These are phyloP conservation scores for Diaporthe sp. DNA, from an alignment of 2,329 filamentous ascomycete species.

Conservation along the genomic window DNA sequence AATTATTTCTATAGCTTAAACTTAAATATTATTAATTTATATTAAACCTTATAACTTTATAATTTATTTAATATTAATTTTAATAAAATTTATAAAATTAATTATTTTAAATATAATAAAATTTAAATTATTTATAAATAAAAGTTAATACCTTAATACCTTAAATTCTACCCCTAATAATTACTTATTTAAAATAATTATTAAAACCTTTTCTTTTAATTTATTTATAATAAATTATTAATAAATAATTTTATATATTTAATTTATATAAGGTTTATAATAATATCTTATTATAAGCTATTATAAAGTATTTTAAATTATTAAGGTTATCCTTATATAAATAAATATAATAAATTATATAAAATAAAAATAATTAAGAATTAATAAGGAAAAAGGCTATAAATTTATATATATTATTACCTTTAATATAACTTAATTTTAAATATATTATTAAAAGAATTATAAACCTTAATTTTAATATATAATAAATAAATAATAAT, in stretches of 20 bases:
- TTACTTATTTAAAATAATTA: neutral
- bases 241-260: neutral
- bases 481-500: neutral
- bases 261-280: neutral
- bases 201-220: rapidly evolving
- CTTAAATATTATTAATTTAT: too few relatives aligned
- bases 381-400: rapidly evolving
- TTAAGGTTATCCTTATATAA: neutral
- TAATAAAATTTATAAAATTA: neutral
- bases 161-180: neutral
- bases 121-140: neutral
- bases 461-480: neutral
- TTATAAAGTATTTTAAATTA: neutral
- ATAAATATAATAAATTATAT: neutral
- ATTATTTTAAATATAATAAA: neutral
- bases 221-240: neutral
- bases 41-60: neutral
- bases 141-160: neutral
- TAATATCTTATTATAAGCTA: neutral
- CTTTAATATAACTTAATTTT: neutral
- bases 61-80: neutral
- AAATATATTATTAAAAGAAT: neutral
- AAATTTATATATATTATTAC: neutral
- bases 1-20: too few relatives aligned
- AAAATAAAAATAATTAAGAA: neutral